These are phyloP conservation scores for Sonneratia caseolaris DNA, from an alignment of 345 rosid genomes.

Conservation along the genomic window DNA sequence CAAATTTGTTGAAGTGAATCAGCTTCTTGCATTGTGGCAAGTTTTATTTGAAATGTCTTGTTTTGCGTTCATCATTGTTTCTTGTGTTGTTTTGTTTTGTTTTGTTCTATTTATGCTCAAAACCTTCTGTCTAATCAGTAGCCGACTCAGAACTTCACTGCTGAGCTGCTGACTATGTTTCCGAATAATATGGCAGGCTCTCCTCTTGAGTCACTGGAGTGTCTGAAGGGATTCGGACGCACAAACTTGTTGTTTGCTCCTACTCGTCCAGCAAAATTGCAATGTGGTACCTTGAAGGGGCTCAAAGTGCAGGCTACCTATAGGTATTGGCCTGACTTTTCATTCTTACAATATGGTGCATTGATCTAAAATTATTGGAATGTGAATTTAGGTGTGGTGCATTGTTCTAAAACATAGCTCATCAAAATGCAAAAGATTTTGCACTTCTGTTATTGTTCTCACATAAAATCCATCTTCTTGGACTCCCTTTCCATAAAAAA, in stretches of 20 bases:
- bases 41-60: not conserved
- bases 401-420: not conserved
- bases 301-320: constrained; percentile 53
- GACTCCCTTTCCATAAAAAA: not conserved
- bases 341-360: not conserved
- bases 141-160: not conserved
- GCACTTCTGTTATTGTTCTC: not conserved
- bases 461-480: not conserved
- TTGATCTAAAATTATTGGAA: not conserved
- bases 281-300: constrained; percentile 30
- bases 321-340: constrained; percentile 29
- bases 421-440: not conserved
- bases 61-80: not conserved
- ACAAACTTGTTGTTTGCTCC: constrained; percentile 37
- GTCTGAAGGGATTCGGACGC: constrained; percentile 19
- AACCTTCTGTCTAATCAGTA: not conserved
- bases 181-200: constrained; percentile 23
- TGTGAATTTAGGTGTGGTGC: not conserved
- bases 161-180: not conserved
- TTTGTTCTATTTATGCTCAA: not conserved
- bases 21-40: not conserved
- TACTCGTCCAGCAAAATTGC: constrained; percentile 26
- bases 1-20: not conserved
- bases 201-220: constrained; percentile 26
- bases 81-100: not conserved